These are phyloP conservation scores for Fraxinus greggii DNA, from an alignment of 305 asterid species.

Conservation along the genomic window DNA sequence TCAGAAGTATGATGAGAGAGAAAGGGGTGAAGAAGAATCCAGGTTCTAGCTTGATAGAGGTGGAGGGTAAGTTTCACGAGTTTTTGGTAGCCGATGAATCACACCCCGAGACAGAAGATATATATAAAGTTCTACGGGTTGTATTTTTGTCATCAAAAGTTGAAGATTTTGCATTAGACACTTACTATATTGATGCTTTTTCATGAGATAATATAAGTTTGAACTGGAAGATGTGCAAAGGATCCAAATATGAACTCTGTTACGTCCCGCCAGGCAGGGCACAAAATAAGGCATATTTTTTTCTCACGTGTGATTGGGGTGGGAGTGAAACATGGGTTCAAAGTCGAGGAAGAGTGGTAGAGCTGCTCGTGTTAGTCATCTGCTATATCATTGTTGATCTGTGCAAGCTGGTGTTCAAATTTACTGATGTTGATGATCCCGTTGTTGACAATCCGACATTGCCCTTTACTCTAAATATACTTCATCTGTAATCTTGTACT, in stretches of 20 bases:
- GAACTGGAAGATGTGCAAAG: neutral
- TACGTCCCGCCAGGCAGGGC: neutral
- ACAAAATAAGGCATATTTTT: neutral
- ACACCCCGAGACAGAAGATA: slow-evolving; percentile 45
- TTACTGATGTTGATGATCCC: neutral
- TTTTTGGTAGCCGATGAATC: slow-evolving; percentile 61
- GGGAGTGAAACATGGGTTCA: neutral
- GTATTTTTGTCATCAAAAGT: slow-evolving; percentile 36
- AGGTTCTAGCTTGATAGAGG: slow-evolving; percentile 66
- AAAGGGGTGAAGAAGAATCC: slow-evolving; percentile 59
- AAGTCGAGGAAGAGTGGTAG: neutral
- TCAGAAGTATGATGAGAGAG: slow-evolving; percentile 64
- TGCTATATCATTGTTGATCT: neutral
- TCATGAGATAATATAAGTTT: slow-evolving; percentile 8
- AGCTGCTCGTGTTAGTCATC: neutral
- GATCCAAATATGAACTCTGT: neutral
- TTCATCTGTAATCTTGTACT: neutral
- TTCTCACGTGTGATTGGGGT: neutral
- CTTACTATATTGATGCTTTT: slow-evolving; percentile 25
- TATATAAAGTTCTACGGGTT: slow-evolving; percentile 40
- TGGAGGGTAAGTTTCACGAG: slow-evolving; percentile 56
- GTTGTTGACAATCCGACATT: neutral
- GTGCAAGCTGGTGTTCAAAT: neutral
- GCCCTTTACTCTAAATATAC: neutral
- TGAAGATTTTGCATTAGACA: slow-evolving; percentile 28